Evolutionary conservation across 257 asterid genomes (phyloP).

Genomic region (Solanum piurae): DNA sequence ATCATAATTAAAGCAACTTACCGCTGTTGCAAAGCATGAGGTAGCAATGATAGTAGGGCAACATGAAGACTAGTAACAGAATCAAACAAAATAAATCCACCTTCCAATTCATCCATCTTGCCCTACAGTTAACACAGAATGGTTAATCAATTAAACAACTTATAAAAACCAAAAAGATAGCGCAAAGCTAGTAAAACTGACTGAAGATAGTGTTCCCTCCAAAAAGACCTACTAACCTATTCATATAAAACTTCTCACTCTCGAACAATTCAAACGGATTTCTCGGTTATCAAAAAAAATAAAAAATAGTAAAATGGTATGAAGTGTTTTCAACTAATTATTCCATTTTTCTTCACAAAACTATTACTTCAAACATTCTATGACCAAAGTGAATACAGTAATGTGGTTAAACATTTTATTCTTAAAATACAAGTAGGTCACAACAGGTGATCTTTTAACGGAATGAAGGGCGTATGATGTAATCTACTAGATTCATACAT

Average conservation of each 20-base stretch:
- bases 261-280: neutral
- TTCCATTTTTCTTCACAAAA: neutral
- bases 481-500: neutral
- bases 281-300: no score
- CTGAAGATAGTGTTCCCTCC: neutral
- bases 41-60: slow-evolving; percentile 95
- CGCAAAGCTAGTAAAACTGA: neutral
- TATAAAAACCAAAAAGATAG: neutral
- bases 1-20: slow-evolving; percentile 16
- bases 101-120: slow-evolving; percentile 99
- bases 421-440: neutral
- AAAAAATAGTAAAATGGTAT: neutral
- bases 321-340: neutral
- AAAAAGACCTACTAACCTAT: neutral
- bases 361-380: neutral
- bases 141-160: neutral
- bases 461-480: neutral
- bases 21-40: slow-evolving; percentile 81
- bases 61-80: slow-evolving; percentile 81
- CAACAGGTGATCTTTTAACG: neutral
- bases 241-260: neutral
- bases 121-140: slow-evolving; percentile 44
- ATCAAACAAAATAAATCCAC: slow-evolving; percentile 91
- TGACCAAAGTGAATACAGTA: neutral
- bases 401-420: neutral